Conservation (phyloP, 2,329 filamentous ascomycete species). For the Aspergillus sergii region DNA sequence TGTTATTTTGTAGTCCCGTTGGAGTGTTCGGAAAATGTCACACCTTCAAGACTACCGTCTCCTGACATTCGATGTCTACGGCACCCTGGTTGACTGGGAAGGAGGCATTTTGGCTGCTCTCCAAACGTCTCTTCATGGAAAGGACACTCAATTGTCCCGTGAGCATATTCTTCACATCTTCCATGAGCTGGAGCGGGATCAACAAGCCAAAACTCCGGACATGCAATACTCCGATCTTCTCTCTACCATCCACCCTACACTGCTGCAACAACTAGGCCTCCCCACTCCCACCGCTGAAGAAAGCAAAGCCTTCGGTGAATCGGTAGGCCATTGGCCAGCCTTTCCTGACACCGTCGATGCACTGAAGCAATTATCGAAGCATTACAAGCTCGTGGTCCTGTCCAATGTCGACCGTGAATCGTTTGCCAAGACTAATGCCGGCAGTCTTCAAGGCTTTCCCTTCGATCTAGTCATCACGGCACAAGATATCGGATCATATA, state of each 20-base stretch:
- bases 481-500: conserved; percentile 71
- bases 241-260: conserved; percentile 42
- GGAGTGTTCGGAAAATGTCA: conserved; percentile 22
- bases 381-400: conserved; percentile 59
- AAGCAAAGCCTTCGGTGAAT: conserved; percentile 50
- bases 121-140: conserved; percentile 40
- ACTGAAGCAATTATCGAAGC: conserved; percentile 50
- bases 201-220: conserved; percentile 58
- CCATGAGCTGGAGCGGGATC: conserved; percentile 42
- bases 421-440: conserved; percentile 50
- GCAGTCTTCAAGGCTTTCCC: conserved; percentile 51
- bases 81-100: conserved; percentile 80
- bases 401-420: conserved; percentile 60
- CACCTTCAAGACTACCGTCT: conserved; percentile 46
- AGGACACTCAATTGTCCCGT: conserved; percentile 41
- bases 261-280: conserved; percentile 27
- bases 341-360: conserved; percentile 61
- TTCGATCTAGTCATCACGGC: conserved; percentile 72
- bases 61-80: conserved; percentile 77
- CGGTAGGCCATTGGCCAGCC: conserved; percentile 55
- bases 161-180: conserved; percentile 27
- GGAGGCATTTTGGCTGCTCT: conserved; percentile 62
- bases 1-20: background rate
- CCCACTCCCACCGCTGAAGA: conserved; percentile 34
- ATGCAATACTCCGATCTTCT: conserved; percentile 65